Evolutionary conservation across 2,329 filamentous ascomycete genomes (phyloP), one percentile per base, ranked within the genome.

Genomic region (Septoria linicola): DNA sequence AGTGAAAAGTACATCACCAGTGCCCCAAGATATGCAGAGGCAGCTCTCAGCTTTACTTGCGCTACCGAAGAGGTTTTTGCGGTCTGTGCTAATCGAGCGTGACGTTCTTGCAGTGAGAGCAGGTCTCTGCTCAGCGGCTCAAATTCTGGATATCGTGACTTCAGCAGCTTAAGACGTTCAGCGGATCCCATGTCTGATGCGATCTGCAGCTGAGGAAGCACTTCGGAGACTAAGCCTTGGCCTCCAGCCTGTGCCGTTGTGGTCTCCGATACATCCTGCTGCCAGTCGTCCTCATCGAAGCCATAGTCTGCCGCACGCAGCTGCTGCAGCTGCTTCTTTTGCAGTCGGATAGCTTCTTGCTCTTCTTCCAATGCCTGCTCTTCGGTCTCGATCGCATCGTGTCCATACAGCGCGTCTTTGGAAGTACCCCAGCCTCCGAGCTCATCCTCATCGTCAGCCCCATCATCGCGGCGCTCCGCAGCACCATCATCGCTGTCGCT

Each of bases 1-100:
- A 97, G 80, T 31, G 91, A 88, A 69, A 99, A 96, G 70, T 99
- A 99, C 82, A 96, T 91, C 41, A 88, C 85, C 60, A 99, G 77
- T 1, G 89, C 80, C 36, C 88, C 89, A 19, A 97, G 76, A 66
- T 99, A 97, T 53, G 90, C 88, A 4, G 88, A 85, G 32, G 95
- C 76, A 8, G 91, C 83, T 69, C 89, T 84, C 66, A 87, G 85
- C 68, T 92, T 93, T 52, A 89, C 77, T 19, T 60, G 52, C 2
- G 58, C 55, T 19, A 61, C 55, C 6, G 57, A 45, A 3, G 54
- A 56, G 3, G 10, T 35, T 27, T 41, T 21, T 21, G 54, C 55
- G 11, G 40, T 41, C 23, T 57, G 35, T 5, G 50, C 32, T 14
- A 68, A 46, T 16, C 42, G 21, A 8, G 39, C 43, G 36, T 65